These are phyloP conservation scores for Phytopythium litorale DNA, from an alignment of 352 stramenopile species.

Conservation along the genomic window DNA sequence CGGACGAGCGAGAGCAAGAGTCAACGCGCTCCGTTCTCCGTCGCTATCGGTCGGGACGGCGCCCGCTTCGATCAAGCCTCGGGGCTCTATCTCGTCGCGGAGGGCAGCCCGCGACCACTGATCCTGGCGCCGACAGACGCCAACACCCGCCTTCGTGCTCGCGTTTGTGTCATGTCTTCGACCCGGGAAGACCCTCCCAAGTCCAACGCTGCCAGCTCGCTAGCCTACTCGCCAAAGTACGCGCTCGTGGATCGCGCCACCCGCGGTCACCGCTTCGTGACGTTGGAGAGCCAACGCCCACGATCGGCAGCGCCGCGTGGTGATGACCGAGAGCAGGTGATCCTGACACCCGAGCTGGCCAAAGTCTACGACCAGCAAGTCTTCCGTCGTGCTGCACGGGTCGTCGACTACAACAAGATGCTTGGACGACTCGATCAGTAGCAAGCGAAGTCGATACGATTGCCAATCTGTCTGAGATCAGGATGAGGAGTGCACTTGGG, in stretches of 20 bases:
- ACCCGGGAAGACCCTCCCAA: neutral
- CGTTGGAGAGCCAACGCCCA: slow-evolving; percentile 9
- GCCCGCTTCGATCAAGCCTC: neutral
- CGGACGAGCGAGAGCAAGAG: neutral
- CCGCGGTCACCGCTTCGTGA: slow-evolving; percentile 11
- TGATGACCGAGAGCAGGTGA: neutral
- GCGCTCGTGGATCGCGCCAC: slow-evolving; percentile 3
- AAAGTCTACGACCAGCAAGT: neutral
- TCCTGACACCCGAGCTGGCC: neutral
- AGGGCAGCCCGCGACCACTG: neutral
- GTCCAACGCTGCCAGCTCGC: neutral
- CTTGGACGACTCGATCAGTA: neutral
- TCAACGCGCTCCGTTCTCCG: neutral
- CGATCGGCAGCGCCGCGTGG: neutral
- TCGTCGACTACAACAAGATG: slow-evolving; percentile 1
- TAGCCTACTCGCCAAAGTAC: slow-evolving; percentile 10
- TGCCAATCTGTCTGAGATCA: no score
- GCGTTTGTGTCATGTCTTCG: neutral
- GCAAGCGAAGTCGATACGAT: no score
- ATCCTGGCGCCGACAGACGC: neutral
- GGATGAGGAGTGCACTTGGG: no score
- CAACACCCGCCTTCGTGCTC: neutral
- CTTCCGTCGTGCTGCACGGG: neutral
- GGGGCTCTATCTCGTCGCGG: neutral
- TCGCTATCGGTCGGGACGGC: neutral